These are phyloP conservation scores for Terfezia claveryi DNA, from an alignment of 495 filamentous ascomycete genomes.

Conservation along the genomic window DNA sequence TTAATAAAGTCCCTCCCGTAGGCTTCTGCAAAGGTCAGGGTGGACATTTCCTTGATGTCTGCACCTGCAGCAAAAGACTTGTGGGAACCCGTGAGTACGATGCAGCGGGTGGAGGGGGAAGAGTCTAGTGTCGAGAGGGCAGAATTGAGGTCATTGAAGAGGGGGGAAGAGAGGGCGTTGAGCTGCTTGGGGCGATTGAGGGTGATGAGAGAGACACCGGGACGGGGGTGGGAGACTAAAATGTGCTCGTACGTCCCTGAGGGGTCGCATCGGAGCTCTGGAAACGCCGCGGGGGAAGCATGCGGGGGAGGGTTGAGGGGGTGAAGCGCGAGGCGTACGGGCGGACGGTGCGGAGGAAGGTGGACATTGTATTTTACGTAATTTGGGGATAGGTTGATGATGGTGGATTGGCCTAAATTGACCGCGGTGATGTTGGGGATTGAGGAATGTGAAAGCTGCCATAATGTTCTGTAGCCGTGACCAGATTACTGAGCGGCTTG, in stretches of 20 bases:
- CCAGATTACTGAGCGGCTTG: too few relatives aligned
- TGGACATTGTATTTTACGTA: background rate
- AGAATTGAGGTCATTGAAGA: slow-evolving; percentile 73
- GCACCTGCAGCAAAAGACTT: slow-evolving; percentile 89
- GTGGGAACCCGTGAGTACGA: slow-evolving; percentile 69
- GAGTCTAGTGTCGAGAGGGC: slow-evolving; percentile 51
- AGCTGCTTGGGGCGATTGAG: slow-evolving; percentile 85
- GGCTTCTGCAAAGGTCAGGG: slow-evolving; percentile 63
- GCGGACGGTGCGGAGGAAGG: slow-evolving; percentile 27
- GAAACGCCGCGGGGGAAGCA: slow-evolving; percentile 26
- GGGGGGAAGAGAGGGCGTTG: slow-evolving; percentile 72
- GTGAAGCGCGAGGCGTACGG: slow-evolving; percentile 21
- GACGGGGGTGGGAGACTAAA: slow-evolving; percentile 55
- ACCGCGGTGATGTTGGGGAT: too few relatives aligned
- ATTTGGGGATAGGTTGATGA: too few relatives aligned
- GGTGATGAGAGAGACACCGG: slow-evolving; percentile 66
- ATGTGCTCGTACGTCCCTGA: slow-evolving; percentile 47
- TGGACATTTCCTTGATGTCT: slow-evolving; percentile 97
- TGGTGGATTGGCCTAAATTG: too few relatives aligned
- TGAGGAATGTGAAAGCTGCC: too few relatives aligned
- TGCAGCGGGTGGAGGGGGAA: slow-evolving; percentile 44
- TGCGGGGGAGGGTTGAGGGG: slow-evolving; percentile 36
- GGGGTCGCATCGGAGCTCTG: slow-evolving; percentile 30
- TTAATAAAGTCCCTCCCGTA: slow-evolving; percentile 83
- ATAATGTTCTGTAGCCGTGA: too few relatives aligned